These are phyloP conservation scores for Beta lomatogona DNA, from an alignment of 179 eudicot species.

Conservation along the genomic window DNA sequence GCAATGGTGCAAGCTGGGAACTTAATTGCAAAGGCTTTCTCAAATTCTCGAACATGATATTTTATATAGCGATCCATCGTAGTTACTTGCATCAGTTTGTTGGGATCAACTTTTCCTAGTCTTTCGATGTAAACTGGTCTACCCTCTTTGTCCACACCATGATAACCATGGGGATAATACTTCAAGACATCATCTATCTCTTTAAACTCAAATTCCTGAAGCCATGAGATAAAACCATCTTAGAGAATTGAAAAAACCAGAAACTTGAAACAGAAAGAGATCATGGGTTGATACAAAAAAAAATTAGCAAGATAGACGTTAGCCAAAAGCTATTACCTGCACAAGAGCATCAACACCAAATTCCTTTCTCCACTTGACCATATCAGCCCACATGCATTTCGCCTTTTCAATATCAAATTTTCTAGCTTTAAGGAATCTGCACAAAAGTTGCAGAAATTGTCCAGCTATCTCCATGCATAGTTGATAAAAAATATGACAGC, in stretches of 20 bases:
- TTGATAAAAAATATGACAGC: background rate
- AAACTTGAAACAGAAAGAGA: background rate
- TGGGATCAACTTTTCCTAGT: conserved; percentile 88
- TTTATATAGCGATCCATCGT: conserved; percentile 86
- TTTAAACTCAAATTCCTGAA: conserved; percentile 87
- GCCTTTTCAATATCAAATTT: conserved; percentile 93
- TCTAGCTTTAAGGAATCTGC: conserved; percentile 95
- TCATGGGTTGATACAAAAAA: background rate
- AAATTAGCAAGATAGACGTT: background rate
- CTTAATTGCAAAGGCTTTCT: conserved; percentile 72
- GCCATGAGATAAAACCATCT: conserved; percentile 13
- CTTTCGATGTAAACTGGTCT: conserved; percentile 92
- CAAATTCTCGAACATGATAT: conserved; percentile 91
- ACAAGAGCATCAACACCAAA: conserved; percentile 77
- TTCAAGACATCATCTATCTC: conserved; percentile 80
- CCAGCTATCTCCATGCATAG: background rate
- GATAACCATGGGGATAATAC: conserved; percentile 94
- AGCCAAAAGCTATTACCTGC: conserved; percentile 48
- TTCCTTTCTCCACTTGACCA: conserved; percentile 95
- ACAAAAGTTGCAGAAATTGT: conserved; percentile 6
- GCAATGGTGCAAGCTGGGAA: conserved; percentile 95
- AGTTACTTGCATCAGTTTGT: conserved; percentile 98
- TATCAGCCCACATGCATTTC: conserved; percentile 96
- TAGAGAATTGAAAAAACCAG: background rate
- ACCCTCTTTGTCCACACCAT: conserved; percentile 94